phyloP scores from a whole-genome alignment of 2,329 filamentous ascomycete species.

The Calonectria pteridis region DNA sequence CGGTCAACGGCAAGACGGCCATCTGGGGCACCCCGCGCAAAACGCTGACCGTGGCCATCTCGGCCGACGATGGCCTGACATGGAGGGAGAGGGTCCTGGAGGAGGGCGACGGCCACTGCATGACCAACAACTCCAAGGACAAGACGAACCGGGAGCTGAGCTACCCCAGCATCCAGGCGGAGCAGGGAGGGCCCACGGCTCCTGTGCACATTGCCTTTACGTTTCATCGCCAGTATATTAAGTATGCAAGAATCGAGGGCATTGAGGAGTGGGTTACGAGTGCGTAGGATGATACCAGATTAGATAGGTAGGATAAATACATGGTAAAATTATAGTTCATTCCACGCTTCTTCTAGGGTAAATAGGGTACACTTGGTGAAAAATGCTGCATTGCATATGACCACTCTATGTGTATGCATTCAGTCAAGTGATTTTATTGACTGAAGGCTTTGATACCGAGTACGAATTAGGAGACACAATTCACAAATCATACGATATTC shows the following conservation, averaged over 20 bases:
- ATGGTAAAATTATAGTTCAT: neutral
- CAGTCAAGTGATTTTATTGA: too few species aligned
- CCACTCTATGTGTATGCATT: too few species aligned
- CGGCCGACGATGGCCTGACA: conserved; percentile 50
- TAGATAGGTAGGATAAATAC: neutral
- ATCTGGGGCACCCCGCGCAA: conserved; percentile 59
- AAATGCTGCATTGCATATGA: too few species aligned
- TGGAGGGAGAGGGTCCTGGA: conserved; percentile 56
- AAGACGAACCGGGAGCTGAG: conserved; percentile 58
- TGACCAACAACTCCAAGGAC: conserved; percentile 58
- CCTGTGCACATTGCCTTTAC: conserved; percentile 56
- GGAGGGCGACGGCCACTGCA: conserved; percentile 59
- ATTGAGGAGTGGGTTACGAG: conserved; percentile 42
- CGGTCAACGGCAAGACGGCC: conserved; percentile 51
- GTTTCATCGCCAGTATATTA: conserved; percentile 57
- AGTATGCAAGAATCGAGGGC: conserved; percentile 50
- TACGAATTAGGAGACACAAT: too few species aligned
- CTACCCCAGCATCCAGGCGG: conserved; percentile 55
- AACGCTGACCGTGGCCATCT: conserved; percentile 50
- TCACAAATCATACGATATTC: too few species aligned
- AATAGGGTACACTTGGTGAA: neutral
- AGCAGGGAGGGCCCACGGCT: conserved; percentile 30
- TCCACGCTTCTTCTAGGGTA: neutral
- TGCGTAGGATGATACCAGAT: neutral
- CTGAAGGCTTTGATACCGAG: too few species aligned